Evolutionary conservation across 1,284 basidiomycete genomes (phyloP), one percentile per base, ranked within the genome.

Genomic region (Sphaerobolus stellatus): DNA sequence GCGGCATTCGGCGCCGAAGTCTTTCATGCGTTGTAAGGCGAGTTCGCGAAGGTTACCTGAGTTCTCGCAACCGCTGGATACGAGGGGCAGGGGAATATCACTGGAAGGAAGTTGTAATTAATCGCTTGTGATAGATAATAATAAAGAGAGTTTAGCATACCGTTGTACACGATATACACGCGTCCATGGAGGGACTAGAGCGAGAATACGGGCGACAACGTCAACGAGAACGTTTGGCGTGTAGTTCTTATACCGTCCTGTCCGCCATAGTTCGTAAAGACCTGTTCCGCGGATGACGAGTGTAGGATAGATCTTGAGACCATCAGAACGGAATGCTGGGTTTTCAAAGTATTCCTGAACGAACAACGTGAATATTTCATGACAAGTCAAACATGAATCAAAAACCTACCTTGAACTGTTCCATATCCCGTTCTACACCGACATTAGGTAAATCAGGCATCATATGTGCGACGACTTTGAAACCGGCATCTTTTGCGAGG

Each of bases 401-500:
- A 7, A 8, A n/a, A 54, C 63, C 20, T 62, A 92, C 91, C 69
- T 98, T 96, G 81, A 99, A 99, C 68, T 99, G 97, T 69, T 96
- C 96, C 56, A 99, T 85, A 69, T 99, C 96, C 46, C 96, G 84
- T 75, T 99, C 96, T 52, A 97, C 83, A 40, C 96, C 96, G 53
- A 99, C 93, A 68, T 99, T 99, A 13, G 97, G 97, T 6, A 99
- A 82, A 73, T 97, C 88, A 52, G 94, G 90, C 94, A 98, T 98
- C 94, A 97, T 97, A 68, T 98, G 94, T 18, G 94, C 94, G 38
- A 98, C 95, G 54, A 98, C 94, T 75, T 99, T 99, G 87, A 98
- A 99, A 9, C 96, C 96, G 1, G 96, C 96, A 64, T 99, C 96
- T 72, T 99, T 99, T 31, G 95, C 90, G 63, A 99, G 85, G 67